phyloP scores from a whole-genome alignment of 2,329 filamentous ascomycete genomes.

The Phyllosticta citrichinensis region DNA sequence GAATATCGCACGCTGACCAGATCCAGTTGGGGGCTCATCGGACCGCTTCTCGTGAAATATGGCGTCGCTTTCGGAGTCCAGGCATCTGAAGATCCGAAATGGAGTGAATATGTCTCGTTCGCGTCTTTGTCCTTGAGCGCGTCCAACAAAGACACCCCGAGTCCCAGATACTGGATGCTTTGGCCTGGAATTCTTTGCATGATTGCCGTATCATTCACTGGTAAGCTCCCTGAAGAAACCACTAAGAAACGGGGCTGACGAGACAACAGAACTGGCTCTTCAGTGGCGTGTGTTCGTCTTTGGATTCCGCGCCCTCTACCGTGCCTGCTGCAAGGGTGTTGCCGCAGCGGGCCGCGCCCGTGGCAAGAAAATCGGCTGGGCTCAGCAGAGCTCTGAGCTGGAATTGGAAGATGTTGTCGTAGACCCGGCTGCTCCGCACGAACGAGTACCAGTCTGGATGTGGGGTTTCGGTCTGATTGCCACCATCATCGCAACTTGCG shows the following conservation, averaged over 20 bases:
- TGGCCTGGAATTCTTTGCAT: slow-evolving; percentile 43
- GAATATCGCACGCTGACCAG: no score
- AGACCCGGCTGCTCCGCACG: slow-evolving; percentile 38
- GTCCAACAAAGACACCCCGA: slow-evolving; percentile 34
- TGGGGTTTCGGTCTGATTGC: slow-evolving; percentile 40
- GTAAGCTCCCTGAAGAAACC: slow-evolving; percentile 11
- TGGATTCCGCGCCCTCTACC: slow-evolving; percentile 41
- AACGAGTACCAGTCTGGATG: slow-evolving; percentile 45
- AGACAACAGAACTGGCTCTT: slow-evolving; percentile 25
- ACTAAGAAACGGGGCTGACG: neutral
- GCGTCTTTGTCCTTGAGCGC: slow-evolving; percentile 26
- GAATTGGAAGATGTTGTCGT: slow-evolving; percentile 35
- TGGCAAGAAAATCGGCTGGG: slow-evolving; percentile 35
- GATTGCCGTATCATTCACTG: slow-evolving; percentile 41
- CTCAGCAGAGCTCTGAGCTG: slow-evolving; percentile 32
- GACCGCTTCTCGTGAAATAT: slow-evolving; percentile 45
- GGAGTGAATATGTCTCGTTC: slow-evolving; percentile 33
- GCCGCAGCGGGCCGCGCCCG: slow-evolving; percentile 30
- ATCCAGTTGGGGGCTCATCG: slow-evolving; percentile 43
- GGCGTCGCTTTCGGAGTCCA: slow-evolving; percentile 37
- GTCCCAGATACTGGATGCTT: slow-evolving; percentile 43
- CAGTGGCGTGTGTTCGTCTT: slow-evolving; percentile 37
- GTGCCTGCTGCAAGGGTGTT: slow-evolving; percentile 34
- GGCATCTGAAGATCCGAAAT: slow-evolving; percentile 31
- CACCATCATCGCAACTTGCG: slow-evolving; percentile 40